Conservation (phyloP, 2,329 filamentous ascomycete species). For the Domatiomyces globalis region DNA sequence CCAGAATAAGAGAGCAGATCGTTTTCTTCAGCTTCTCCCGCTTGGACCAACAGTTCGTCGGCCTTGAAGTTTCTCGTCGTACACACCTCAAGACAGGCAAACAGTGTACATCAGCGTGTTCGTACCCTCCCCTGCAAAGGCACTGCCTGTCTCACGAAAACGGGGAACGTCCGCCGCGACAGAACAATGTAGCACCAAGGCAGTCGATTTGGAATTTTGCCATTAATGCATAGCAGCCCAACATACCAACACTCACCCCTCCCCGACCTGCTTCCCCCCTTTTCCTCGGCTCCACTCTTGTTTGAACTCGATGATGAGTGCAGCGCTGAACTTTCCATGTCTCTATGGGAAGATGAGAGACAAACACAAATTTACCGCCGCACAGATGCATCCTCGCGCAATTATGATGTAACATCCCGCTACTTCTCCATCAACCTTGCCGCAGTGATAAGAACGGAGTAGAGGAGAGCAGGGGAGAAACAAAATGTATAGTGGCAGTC, state of each 20-base stretch:
- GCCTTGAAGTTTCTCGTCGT: background rate
- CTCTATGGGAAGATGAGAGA: background rate
- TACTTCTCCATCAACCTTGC: too few relatives aligned
- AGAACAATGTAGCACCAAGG: background rate
- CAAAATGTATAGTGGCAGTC: background rate
- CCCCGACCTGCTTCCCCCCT: background rate
- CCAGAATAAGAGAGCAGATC: background rate
- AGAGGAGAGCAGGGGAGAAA: background rate
- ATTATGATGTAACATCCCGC: background rate
- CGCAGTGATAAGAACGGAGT: background rate
- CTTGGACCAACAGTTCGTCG: constrained; percentile 16
- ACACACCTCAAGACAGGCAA: background rate
- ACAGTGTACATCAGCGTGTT: background rate
- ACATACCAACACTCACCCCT: background rate
- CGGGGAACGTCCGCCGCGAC: background rate
- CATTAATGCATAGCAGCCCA: background rate
- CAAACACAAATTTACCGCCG: background rate
- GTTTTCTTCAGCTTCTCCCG: constrained; percentile 1
- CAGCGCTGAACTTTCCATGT: background rate
- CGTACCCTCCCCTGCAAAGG: background rate
- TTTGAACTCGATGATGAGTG: background rate
- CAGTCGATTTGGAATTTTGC: background rate
- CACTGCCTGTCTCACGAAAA: background rate
- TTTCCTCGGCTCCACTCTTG: background rate
- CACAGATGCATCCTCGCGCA: background rate